A percentile compares a stretch with the other conserved stretches of the same genome.
Conservation (phyloP, 495 filamentous ascomycete species). For the Penicillium silybi region DNA sequence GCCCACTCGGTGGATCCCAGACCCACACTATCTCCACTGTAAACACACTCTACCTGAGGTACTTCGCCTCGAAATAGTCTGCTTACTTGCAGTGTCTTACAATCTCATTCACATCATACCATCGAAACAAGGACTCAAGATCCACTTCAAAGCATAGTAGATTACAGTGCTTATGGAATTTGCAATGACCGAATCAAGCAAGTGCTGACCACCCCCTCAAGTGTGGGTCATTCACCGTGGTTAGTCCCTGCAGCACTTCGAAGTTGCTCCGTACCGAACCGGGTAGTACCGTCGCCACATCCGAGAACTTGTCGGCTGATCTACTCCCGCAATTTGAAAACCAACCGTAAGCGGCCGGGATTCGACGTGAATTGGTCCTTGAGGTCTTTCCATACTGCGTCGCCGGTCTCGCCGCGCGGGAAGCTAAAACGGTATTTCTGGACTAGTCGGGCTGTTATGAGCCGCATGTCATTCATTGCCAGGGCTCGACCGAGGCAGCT, state of each 20-base stretch:
- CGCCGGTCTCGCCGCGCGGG: conserved; percentile 38
- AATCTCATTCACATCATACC: background rate
- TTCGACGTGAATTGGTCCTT: conserved; percentile 43
- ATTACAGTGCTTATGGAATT: background rate
- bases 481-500: conserved; percentile 50
- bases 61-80: background rate
- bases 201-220: background rate
- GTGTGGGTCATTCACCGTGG: background rate
- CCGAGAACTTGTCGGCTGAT: background rate
- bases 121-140: background rate
- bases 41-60: background rate
- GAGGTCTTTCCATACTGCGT: conserved; percentile 26
- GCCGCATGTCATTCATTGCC: conserved; percentile 47
- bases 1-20: background rate
- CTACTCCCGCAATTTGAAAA: conserved; percentile 13
- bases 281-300: background rate
- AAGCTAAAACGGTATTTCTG: conserved; percentile 41
- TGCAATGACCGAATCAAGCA: background rate
- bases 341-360: conserved; percentile 22
- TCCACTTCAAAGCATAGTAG: background rate
- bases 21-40: background rate
- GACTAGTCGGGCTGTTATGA: conserved; percentile 39
- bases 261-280: background rate
- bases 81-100: background rate
- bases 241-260: too few species aligned